Evolutionary conservation across 257 asterid genomes (phyloP).

Genomic region (Datura wrightii): DNA sequence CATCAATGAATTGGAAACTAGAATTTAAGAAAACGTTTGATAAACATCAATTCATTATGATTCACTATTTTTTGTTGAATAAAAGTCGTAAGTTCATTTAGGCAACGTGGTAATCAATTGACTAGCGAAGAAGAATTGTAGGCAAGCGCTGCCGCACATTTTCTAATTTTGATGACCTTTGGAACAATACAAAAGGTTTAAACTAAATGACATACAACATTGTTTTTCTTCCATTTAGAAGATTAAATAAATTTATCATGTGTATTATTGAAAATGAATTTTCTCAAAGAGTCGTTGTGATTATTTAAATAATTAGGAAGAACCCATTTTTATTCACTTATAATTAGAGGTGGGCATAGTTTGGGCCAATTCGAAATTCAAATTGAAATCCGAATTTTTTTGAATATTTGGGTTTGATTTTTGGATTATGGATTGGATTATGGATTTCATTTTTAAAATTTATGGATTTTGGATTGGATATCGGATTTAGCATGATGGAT

Average conservation of each 20-base stretch:
- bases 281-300: neutral
- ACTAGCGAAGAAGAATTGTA: neutral
- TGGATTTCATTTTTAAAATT: too few species aligned
- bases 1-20: neutral
- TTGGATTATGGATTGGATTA: too few species aligned
- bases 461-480: too few species aligned
- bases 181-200: neutral
- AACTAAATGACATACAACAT: neutral
- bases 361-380: too few species aligned
- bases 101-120: neutral
- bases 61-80: neutral
- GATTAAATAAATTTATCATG: neutral
- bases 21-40: neutral
- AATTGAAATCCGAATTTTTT: too few species aligned
- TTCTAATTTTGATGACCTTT: neutral
- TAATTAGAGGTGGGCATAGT: too few species aligned
- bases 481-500: too few species aligned
- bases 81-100: neutral
- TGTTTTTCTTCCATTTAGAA: neutral
- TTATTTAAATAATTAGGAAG: neutral
- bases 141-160: neutral
- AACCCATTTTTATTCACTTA: neutral
- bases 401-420: too few species aligned
- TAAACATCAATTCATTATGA: neutral
- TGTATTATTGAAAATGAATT: neutral